Conservation (phyloP, 106 monocot species). For the Dendrobium catenatum region DNA sequence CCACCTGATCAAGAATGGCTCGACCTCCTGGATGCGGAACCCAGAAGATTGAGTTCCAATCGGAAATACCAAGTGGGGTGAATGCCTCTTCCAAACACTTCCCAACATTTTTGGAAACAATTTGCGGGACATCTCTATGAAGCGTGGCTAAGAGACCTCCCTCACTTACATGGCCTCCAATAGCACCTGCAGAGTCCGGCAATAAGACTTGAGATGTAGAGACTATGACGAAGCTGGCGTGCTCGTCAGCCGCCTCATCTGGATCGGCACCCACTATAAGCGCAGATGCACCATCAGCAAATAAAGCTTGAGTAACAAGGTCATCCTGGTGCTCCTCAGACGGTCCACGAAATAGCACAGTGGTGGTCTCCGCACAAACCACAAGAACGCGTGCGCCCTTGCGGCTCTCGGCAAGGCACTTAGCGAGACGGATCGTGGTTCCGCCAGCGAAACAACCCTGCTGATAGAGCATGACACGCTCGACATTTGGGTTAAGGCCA, state of each 20-base stretch:
- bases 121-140: not conserved
- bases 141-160: not conserved
- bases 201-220: constrained; percentile 2
- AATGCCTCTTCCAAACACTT: constrained; percentile 5
- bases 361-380: not conserved
- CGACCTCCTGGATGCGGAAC: not conserved
- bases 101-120: not conserved
- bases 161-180: not conserved
- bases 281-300: constrained; percentile 1
- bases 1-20: not conserved
- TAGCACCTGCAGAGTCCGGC: not conserved
- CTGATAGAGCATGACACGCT: constrained; percentile 4
- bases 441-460: constrained; percentile 16
- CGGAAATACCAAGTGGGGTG: not conserved
- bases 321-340: constrained; percentile 1
- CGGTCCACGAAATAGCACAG: not conserved
- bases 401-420: constrained; percentile 11
- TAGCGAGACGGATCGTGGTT: constrained; percentile 12
- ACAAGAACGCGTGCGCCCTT: constrained; percentile 1
- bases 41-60: constrained; percentile 7
- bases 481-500: constrained; percentile 4
- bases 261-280: constrained; percentile 2
- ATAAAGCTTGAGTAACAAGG: not conserved
- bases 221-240: not conserved
- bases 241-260: not conserved